Conservation (phyloP, 495 filamentous ascomycete genomes). For the Penicillium malachiteum region DNA sequence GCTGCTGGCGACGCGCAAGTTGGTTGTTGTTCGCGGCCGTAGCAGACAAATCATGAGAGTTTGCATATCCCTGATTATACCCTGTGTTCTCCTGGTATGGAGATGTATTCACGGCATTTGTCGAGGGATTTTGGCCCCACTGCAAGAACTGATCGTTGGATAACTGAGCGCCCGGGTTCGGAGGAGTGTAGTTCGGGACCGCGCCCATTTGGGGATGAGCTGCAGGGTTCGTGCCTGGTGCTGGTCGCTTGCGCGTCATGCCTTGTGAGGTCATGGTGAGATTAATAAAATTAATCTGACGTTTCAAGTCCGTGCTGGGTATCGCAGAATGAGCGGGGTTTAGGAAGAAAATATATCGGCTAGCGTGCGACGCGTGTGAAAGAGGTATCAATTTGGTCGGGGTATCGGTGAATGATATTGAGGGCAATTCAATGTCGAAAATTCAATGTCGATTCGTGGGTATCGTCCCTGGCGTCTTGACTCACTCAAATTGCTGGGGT, state of each 20-base stretch:
- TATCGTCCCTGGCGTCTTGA: constrained; percentile 9
- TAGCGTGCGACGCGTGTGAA: not conserved
- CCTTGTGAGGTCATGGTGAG: constrained; percentile 43
- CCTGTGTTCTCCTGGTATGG: constrained; percentile 35
- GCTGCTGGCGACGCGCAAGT: constrained; percentile 59
- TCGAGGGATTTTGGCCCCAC: constrained; percentile 48
- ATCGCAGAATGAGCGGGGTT: constrained; percentile 9
- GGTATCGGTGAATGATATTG: not conserved
- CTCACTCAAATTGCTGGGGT: constrained; percentile 17
- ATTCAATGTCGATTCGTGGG: constrained; percentile 6
- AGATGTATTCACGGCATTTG: constrained; percentile 34
- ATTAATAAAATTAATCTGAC: constrained; percentile 6
- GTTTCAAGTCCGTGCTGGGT: not conserved
- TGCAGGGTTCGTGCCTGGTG: constrained; percentile 65
- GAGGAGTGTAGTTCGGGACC: constrained; percentile 32
- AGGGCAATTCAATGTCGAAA: not conserved
- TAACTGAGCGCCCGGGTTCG: constrained; percentile 37
- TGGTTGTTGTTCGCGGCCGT: constrained; percentile 57
- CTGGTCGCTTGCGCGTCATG: constrained; percentile 66
- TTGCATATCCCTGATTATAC: constrained; percentile 39
- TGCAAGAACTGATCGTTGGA: constrained; percentile 56
- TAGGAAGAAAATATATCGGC: not conserved
- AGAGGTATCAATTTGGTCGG: not conserved
- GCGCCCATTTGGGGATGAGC: constrained; percentile 46
- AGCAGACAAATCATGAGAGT: constrained; percentile 44